These are phyloP conservation scores for Aureoboletus auriporus DNA, from an alignment of 768 basidiomycete species.

Conservation along the genomic window DNA sequence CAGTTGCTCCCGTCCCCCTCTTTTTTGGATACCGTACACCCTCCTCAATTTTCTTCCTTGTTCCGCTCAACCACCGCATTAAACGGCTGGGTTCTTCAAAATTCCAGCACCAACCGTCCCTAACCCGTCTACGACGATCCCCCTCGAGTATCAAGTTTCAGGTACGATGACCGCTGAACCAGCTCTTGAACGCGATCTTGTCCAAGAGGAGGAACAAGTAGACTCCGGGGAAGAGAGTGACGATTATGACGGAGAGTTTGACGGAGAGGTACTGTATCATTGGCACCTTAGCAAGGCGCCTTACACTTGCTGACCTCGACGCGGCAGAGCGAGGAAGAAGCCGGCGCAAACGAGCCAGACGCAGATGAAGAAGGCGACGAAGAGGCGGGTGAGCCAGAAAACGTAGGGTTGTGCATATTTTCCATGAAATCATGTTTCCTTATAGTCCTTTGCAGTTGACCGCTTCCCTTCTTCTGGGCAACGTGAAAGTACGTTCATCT, in stretches of 20 bases:
- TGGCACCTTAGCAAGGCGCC: background rate
- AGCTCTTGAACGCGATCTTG: slow-evolving; percentile 6
- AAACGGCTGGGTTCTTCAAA: slow-evolving; percentile 3
- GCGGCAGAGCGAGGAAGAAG: slow-evolving; percentile 20
- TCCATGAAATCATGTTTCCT: background rate
- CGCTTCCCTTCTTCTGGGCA: slow-evolving; percentile 18
- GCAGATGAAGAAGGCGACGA: slow-evolving; percentile 23
- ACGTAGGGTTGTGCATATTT: slow-evolving; percentile 9
- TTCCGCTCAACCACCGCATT: slow-evolving; percentile 10
- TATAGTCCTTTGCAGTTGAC: slow-evolving; percentile 18
- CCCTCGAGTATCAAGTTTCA: background rate
- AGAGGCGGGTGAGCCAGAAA: background rate
- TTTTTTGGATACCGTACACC: background rate
- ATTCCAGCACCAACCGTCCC: slow-evolving; percentile 5
- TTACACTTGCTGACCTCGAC: background rate
- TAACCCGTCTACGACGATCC: background rate
- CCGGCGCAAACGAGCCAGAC: background rate
- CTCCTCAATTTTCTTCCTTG: slow-evolving; percentile 5
- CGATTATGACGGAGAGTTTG: slow-evolving; percentile 26
- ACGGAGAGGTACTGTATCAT: slow-evolving; percentile 16
- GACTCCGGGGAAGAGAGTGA: slow-evolving; percentile 26
- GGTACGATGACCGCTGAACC: slow-evolving; percentile 22
- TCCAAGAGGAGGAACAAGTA: slow-evolving; percentile 1
- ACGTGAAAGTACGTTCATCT: slow-evolving; percentile 6
- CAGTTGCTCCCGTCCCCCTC: background rate